Percentiles rank a stretch among this genome's conserved stretches.
Conservation (phyloP, 2,329 filamentous ascomycete species). For the Cladosporium colombiae region DNA sequence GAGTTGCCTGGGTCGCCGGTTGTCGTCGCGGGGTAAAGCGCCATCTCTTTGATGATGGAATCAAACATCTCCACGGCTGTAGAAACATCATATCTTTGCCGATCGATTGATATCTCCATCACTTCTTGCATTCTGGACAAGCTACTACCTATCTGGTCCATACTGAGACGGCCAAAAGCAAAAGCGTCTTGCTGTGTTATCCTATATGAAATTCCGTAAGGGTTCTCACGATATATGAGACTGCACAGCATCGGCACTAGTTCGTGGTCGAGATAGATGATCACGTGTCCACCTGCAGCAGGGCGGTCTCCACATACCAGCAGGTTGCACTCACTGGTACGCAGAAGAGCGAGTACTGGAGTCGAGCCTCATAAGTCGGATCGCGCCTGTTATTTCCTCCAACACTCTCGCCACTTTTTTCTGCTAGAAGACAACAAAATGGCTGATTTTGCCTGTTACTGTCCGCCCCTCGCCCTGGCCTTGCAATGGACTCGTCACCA, state of each 20-base stretch:
- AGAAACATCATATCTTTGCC: background rate
- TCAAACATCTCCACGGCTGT: background rate
- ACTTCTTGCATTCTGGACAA: background rate
- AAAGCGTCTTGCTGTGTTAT: background rate
- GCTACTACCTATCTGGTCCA: background rate
- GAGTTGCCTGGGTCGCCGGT: background rate
- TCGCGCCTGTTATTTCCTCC: background rate
- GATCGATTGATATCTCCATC: too few species aligned
- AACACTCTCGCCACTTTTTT: background rate
- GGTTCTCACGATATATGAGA: background rate
- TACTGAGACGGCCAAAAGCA: background rate
- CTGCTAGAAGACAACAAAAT: background rate
- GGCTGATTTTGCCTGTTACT: background rate
- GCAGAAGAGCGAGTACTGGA: slow-evolving; percentile 19
- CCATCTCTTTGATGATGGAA: background rate
- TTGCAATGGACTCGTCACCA: background rate
- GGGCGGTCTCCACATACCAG: background rate
- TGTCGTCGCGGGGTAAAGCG: background rate
- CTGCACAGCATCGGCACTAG: background rate
- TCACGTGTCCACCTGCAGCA: background rate
- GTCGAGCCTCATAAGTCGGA: background rate
- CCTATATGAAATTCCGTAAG: background rate
- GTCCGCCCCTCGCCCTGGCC: background rate
- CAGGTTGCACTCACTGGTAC: slow-evolving; percentile 16
- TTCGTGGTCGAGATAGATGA: background rate